Evolutionary conservation across 2,329 filamentous ascomycete genomes (phyloP), one percentile per base, ranked within the genome.

Genomic region (Albophoma yamanashiensis): DNA sequence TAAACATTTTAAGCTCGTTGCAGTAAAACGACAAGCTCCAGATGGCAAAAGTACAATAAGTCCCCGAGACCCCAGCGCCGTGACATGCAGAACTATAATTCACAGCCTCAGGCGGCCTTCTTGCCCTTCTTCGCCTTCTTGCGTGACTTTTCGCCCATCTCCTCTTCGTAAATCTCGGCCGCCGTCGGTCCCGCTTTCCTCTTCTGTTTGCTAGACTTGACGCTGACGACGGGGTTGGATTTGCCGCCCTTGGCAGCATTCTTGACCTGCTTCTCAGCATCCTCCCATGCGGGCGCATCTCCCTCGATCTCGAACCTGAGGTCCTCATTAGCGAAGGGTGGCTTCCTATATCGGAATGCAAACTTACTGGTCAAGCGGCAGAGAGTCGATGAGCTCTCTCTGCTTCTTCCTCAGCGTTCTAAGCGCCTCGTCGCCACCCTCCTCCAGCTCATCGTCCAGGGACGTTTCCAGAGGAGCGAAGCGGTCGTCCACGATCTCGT

Each of bases 351-450:
- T 15, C 4, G 8, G 50, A 8, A 2, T 27, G 11, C 1, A 36
- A 38, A 42, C 73, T 69, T 66, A 73, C 68, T 89, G 87, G 68
- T 96, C 91, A 58, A 97, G 79, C 53, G 93, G 92, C 63, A 97
- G 78, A 63, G 92, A 89, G 77, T 97, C 90, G 68, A 97, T 96
- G 65, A 97, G 79, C 66, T 91, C 89, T 67, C 89, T 86, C 74
- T 96, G 91, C 75, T 93, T 90, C 73, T 89, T 86, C 66, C 84
- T 84, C 68, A 96, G 77, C 61, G 84, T 85, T 56, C 79, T 79
- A 62, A 91, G 75, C 34, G 89, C 85, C 72, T 94, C 88, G 62
- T 93, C 85, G 1, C 88, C 92, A 20, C 87, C 92, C 69, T 94
- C 90, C 59, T 88, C 87, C 22, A 97, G 80, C 73, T 97, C 94